These are phyloP conservation scores for Phytophthora crassamura DNA, from an alignment of 352 stramenopile species.

Conservation along the genomic window DNA sequence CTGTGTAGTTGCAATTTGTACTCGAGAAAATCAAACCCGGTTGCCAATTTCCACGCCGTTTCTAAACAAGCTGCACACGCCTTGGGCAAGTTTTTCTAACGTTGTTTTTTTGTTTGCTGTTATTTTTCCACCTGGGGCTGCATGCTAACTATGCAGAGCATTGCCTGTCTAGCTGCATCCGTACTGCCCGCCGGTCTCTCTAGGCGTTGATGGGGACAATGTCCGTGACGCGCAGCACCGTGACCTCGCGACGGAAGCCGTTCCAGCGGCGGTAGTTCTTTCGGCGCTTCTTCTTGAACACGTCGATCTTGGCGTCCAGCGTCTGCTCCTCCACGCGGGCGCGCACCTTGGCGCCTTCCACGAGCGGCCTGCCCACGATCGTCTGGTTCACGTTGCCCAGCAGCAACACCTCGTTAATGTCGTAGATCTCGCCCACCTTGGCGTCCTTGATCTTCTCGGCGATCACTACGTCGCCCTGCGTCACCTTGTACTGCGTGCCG, in stretches of 20 bases:
- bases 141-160: no score
- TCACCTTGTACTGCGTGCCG: slow-evolving; percentile 90
- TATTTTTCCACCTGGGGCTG: no score
- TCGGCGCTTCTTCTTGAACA: slow-evolving; percentile 92
- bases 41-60: no score
- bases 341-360: slow-evolving; percentile 75
- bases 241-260: slow-evolving; percentile 87
- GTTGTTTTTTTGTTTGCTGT: no score
- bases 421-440: slow-evolving; percentile 87
- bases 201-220: slow-evolving; percentile 68
- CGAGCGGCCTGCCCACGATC: slow-evolving; percentile 75
- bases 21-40: no score
- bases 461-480: slow-evolving; percentile 83
- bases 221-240: slow-evolving; percentile 84
- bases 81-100: no score
- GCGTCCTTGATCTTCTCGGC: slow-evolving; percentile 87
- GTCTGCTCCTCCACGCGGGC: slow-evolving; percentile 89
- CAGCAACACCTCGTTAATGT: slow-evolving; percentile 83
- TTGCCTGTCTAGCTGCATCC: no score
- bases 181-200: not conserved
- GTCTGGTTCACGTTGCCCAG: slow-evolving; percentile 88
- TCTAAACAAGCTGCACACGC: no score
- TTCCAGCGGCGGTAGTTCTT: slow-evolving; percentile 92
- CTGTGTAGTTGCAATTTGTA: no score
- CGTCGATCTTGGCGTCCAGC: slow-evolving; percentile 88